A percentile compares a stretch with the other conserved stretches of the same genome.
Evolutionary conservation across 257 asterid genomes (phyloP).

Genomic region (Apocynum venetum): DNA sequence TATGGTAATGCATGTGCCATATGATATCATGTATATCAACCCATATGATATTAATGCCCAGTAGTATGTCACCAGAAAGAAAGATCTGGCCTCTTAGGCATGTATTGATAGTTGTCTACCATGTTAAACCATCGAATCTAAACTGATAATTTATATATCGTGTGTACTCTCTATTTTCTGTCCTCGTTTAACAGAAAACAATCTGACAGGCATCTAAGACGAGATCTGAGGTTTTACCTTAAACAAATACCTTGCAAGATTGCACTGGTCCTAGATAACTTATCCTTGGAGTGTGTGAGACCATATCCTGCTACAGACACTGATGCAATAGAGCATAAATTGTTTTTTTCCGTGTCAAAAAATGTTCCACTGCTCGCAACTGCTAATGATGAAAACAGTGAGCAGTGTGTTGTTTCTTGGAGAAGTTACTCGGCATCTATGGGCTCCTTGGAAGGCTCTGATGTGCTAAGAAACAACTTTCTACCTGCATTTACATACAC

Average conservation of each 20-base stretch:
- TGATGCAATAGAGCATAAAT: constrained; percentile 37
- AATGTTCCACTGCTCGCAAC: constrained; percentile 38
- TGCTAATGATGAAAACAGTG: constrained; percentile 32
- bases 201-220: constrained; percentile 55
- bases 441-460: constrained; percentile 39
- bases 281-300: constrained; percentile 37
- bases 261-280: constrained; percentile 56
- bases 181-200: background rate
- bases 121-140: background rate
- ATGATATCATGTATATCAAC: no score
- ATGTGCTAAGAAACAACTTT: constrained; percentile 27
- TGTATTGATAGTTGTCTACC: background rate
- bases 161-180: background rate
- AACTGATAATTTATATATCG: background rate
- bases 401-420: constrained; percentile 28
- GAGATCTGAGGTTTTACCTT: constrained; percentile 57
- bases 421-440: constrained; percentile 15
- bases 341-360: constrained; percentile 49
- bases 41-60: no score
- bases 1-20: no score
- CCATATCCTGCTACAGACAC: constrained; percentile 30
- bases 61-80: background rate
- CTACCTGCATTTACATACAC: constrained; percentile 18
- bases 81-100: background rate
- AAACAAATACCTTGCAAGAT: constrained; percentile 67